Evolutionary conservation across 495 filamentous ascomycete genomes (phyloP).

Genomic region (Cairneyella variabilis): DNA sequence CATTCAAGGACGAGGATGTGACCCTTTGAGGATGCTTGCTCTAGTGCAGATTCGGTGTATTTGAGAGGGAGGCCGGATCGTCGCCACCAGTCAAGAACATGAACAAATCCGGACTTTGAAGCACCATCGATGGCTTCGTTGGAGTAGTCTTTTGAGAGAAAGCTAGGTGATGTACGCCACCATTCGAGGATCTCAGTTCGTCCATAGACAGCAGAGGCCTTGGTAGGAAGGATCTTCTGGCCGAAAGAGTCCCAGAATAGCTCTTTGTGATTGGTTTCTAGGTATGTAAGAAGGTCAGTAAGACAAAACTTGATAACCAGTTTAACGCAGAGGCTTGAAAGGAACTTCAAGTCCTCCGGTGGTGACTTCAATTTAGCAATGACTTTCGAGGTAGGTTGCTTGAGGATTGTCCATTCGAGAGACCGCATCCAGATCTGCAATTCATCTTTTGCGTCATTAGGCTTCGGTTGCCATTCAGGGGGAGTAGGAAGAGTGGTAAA

Average conservation of each 20-base stretch:
- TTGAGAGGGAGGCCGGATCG: slow-evolving; percentile 72
- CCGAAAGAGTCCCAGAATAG: slow-evolving; percentile 81
- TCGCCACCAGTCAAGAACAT: slow-evolving; percentile 90
- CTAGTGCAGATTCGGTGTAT: slow-evolving; percentile 81
- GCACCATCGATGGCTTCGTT: slow-evolving; percentile 84
- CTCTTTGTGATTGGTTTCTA: slow-evolving; percentile 72
- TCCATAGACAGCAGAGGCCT: slow-evolving; percentile 82
- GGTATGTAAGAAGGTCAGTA: slow-evolving; percentile 70
- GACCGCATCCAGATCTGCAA: slow-evolving; percentile 51
- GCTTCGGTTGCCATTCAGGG: slow-evolving; percentile 57
- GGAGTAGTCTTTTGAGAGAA: slow-evolving; percentile 68
- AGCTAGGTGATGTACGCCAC: slow-evolving; percentile 76
- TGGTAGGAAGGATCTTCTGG: slow-evolving; percentile 76
- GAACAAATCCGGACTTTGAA: slow-evolving; percentile 74
- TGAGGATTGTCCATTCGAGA: slow-evolving; percentile 79
- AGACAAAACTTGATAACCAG: slow-evolving; percentile 84
- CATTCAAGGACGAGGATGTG: slow-evolving; percentile 82
- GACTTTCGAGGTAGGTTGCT: slow-evolving; percentile 61
- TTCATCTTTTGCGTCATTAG: slow-evolving; percentile 39
- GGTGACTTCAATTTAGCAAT: slow-evolving; percentile 62
- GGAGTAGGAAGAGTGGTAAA: slow-evolving; percentile 73
- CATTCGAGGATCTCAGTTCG: slow-evolving; percentile 80
- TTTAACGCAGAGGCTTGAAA: slow-evolving; percentile 78
- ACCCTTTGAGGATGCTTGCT: slow-evolving; percentile 78
- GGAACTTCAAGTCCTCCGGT: slow-evolving; percentile 61